Evolutionary conservation across 1,284 basidiomycete genomes (phyloP).

Genomic region (Pascua guehoae): DNA sequence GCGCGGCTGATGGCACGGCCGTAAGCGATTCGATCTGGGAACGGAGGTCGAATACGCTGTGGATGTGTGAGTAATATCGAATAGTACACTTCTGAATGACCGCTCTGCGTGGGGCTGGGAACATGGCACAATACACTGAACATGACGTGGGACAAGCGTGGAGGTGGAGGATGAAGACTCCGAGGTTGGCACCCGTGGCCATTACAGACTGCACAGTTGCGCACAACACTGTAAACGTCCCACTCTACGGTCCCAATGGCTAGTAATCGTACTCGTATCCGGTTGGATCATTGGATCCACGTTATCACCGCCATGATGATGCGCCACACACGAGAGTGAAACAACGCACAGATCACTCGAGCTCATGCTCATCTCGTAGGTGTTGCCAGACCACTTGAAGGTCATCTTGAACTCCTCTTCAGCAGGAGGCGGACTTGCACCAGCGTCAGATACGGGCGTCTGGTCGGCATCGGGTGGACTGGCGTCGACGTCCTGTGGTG

Average conservation of each 20-base stretch:
- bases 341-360: constrained; percentile 13
- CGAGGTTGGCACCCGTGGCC: too few species aligned
- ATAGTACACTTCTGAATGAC: not conserved
- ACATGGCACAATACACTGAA: not conserved
- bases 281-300: not conserved
- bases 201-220: not conserved
- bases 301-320: not conserved
- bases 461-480: too few species aligned
- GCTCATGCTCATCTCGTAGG: constrained; percentile 5
- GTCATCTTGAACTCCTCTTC: constrained; percentile 6
- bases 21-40: constrained; percentile 63
- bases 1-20: constrained; percentile 74
- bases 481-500: too few species aligned
- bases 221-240: not conserved
- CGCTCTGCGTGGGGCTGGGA: too few species aligned
- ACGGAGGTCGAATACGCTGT: constrained; percentile 47
- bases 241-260: too few species aligned
- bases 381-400: constrained; percentile 17
- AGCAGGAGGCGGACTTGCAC: too few species aligned
- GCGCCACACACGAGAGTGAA: not conserved
- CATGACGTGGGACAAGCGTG: not conserved
- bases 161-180: not conserved
- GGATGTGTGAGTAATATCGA: not conserved
- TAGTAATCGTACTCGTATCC: too few species aligned
- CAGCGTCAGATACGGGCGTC: too few species aligned